Evolutionary conservation across 768 basidiomycete genomes (phyloP).

Genomic region (Cyclocybe aegerita): DNA sequence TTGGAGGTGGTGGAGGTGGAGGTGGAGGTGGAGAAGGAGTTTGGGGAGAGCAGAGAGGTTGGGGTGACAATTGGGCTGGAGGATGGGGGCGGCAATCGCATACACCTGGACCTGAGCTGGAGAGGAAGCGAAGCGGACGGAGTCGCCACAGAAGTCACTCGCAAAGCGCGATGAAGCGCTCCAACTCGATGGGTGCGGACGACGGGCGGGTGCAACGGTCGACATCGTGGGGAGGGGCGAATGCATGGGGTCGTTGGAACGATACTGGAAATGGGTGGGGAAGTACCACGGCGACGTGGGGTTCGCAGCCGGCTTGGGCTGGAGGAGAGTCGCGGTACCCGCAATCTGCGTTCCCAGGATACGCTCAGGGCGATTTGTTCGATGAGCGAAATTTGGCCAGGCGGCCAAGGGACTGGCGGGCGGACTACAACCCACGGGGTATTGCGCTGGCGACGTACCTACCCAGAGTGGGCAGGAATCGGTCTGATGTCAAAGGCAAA

Average conservation of each 20-base stretch:
- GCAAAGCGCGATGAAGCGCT: constrained; percentile 11
- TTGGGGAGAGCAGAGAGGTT: constrained; percentile 1
- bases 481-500: constrained; percentile 34
- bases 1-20: neutral
- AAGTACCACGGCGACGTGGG: no score
- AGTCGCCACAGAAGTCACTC: neutral
- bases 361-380: constrained; percentile 27
- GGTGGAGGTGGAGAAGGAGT: constrained; percentile 3
- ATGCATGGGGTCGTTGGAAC: neutral
- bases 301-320: neutral
- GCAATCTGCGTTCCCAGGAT: constrained; percentile 13
- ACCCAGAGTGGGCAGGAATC: constrained; percentile 23
- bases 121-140: constrained; percentile 9
- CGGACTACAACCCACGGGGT: constrained; percentile 32
- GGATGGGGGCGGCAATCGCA: neutral
- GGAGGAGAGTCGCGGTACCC: neutral
- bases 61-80: constrained; percentile 4
- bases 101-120: constrained; percentile 5
- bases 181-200: constrained; percentile 14
- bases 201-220: constrained; percentile 15
- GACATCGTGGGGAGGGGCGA: constrained; percentile 13
- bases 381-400: constrained; percentile 33
- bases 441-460: constrained; percentile 24
- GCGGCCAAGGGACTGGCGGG: constrained; percentile 43
- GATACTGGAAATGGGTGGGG: no score